A percentile compares a stretch with the other conserved stretches of the same genome.
Evolutionary conservation across 139 green algal genomes (phyloP).

Genomic region (Gonium pectorale): DNA sequence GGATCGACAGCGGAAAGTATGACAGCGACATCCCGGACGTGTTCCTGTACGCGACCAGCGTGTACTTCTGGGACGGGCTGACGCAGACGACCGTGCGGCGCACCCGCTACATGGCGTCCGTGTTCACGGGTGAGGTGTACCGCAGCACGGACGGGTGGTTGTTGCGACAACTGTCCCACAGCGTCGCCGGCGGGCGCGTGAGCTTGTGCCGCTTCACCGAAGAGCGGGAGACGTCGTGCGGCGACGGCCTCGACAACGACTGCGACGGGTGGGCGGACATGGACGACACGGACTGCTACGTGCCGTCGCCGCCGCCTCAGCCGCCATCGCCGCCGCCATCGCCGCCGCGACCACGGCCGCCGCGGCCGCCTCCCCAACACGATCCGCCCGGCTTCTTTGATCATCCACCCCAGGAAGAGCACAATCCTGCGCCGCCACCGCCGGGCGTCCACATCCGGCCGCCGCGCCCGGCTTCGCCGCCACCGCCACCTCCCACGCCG

Average conservation of each 20-base stretch:
- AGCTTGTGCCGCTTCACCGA: constrained; percentile 32
- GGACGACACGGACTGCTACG: constrained; percentile 6
- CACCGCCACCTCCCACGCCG: neutral
- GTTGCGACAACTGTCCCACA: constrained; percentile 17
- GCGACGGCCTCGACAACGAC: constrained; percentile 32
- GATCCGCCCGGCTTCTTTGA: neutral
- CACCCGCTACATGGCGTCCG: constrained; percentile 3
- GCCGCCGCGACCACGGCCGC: too few species aligned
- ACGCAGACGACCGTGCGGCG: constrained; percentile 13
- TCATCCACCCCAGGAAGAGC: neutral
- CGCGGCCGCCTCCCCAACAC: neutral
- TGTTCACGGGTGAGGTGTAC: constrained; percentile 36
- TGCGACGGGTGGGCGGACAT: constrained; percentile 14
- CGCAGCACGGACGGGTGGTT: constrained; percentile 11
- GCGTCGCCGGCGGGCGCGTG: constrained; percentile 22
- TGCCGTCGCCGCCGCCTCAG: constrained; percentile 1
- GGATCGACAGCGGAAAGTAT: constrained; percentile 47
- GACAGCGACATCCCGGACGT: constrained; percentile 35
- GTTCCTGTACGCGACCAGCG: constrained; percentile 44
- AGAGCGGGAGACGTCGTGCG: neutral
- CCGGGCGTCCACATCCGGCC: neutral
- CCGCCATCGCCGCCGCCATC: constrained; percentile 8
- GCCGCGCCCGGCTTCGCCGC: constrained; percentile 18
- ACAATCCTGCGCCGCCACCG: neutral
- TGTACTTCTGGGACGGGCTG: constrained; percentile 48